These are phyloP conservation scores for Fusarium sarcochroum DNA, from an alignment of 2,329 filamentous ascomycete genomes.

Conservation along the genomic window DNA sequence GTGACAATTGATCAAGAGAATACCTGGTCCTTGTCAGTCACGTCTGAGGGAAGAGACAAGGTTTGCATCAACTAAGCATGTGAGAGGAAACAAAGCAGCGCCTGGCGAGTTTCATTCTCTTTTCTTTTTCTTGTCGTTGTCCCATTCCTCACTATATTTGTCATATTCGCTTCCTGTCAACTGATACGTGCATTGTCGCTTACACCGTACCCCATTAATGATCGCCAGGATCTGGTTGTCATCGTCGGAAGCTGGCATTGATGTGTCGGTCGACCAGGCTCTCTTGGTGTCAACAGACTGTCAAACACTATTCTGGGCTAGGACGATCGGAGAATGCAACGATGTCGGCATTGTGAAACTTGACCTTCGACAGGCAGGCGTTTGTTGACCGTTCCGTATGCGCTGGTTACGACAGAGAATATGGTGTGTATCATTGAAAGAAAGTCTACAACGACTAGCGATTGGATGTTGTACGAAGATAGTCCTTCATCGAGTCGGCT, in stretches of 20 bases:
- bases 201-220: not conserved
- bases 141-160: not conserved
- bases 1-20: conserved; percentile 21
- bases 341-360: conserved; percentile 28
- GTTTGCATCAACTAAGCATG: conserved; percentile 14
- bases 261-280: not conserved
- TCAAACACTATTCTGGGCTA: conserved; percentile 14
- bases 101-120: conserved; percentile 16
- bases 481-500: not conserved
- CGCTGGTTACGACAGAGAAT: not conserved
- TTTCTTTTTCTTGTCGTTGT: conserved; percentile 5
- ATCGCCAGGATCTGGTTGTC: conserved; percentile 2
- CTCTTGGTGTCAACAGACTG: conserved; percentile 5
- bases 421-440: conserved; percentile 17
- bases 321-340: conserved; percentile 24
- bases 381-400: conserved; percentile 5
- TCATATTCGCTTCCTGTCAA: conserved; percentile 5
- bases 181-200: conserved; percentile 1
- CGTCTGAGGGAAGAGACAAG: conserved; percentile 27
- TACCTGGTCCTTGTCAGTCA: conserved; percentile 15
- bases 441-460: conserved; percentile 18
- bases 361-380: conserved; percentile 11
- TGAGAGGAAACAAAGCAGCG: conserved; percentile 17
- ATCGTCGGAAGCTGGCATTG: conserved; percentile 1
- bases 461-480: conserved; percentile 22